Base-by-base conservation (phyloP, 2,329 filamentous ascomycete genomes). In the Cyphellophora attinorum region DNA sequence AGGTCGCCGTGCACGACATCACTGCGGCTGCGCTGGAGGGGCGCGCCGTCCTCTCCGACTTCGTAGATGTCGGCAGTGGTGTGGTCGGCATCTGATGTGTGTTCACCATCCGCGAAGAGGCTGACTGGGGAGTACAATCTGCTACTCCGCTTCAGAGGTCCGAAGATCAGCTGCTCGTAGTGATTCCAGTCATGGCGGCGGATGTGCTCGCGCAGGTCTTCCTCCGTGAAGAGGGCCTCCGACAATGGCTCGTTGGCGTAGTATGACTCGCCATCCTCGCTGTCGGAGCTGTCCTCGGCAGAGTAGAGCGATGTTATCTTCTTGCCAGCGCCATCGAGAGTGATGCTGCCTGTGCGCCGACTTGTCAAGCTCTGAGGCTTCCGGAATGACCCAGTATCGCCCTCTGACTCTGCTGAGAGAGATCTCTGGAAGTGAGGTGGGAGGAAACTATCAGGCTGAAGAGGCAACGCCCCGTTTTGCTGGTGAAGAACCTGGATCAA, bases 51-150 rank as follows among this genome's bases (percentile, higher is more conserved):
- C 3, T 53, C 52, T 1, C 61, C 62, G 10, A 77, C 59, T 41
- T 76, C 72, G 45, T 73, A 76, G 3, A 76, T 65, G 43, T 74
- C 70, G 41, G 72, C 73, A 11, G 70, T 70, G 3, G 67, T 65
- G 38, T 68, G 60, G 29, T 60, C 59, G 12, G 59, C 56, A 6
- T 53, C 50, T 5, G 31, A 35, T 8, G 61, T 56, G 33, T 72
- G 67, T 3, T 67, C 21, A 25, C 8, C 8, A 25, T 25, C 21
- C 8, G 21, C 21, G 21, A 25, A 25, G n/a, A 25, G 21, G n/a
- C 21, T n/a, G 8, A 8, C 21, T 8, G 21, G 21, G 8, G 21
- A 25, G 21, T 8, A 25, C 8, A 25, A n/a, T n/a, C n/a, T 25
- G 21, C 21, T n/a, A 25, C 21, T 25, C 8, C 21, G 21, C n/a